Conservation (phyloP, 2,329 filamentous ascomycete species). For the Clonostachys solani region DNA sequence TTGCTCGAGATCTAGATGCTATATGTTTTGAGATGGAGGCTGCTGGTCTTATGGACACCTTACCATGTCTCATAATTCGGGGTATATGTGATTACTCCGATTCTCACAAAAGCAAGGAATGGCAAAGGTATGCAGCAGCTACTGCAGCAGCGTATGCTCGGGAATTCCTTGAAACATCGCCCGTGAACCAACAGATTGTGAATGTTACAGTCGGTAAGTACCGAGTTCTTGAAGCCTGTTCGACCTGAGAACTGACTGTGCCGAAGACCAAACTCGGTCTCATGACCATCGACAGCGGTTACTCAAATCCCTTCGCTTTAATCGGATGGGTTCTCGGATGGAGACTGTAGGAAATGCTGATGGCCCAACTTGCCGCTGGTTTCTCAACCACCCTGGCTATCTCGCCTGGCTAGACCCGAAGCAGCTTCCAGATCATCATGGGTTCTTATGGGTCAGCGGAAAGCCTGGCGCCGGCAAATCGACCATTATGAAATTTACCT, state of each 20-base stretch:
- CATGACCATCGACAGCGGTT: not conserved
- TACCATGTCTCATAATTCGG: slow-evolving; percentile 24
- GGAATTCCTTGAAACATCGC: slow-evolving; percentile 1
- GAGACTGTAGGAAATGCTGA: slow-evolving; percentile 26
- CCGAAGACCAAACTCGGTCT: not conserved
- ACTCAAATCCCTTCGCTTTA: slow-evolving; percentile 27
- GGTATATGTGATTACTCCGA: slow-evolving; percentile 33
- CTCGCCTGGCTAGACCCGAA: slow-evolving; percentile 1
- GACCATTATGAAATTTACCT: slow-evolving; percentile 34
- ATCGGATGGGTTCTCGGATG: slow-evolving; percentile 28
- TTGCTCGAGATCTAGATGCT: slow-evolving; percentile 3
- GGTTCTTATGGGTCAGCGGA: slow-evolving; percentile 30
- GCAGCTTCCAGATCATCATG: not conserved
- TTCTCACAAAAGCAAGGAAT: slow-evolving; percentile 27
- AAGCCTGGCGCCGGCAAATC: slow-evolving; percentile 39
- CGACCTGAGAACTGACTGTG: not conserved
- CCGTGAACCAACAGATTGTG: not conserved
- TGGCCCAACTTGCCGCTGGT: slow-evolving; percentile 23
- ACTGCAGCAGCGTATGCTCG: slow-evolving; percentile 18
- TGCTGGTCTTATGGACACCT: slow-evolving; percentile 13
- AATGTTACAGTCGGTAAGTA: not conserved
- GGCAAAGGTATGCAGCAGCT: slow-evolving; percentile 26
- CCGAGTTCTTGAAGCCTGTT: too few species aligned
- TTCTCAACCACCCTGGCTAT: not conserved
- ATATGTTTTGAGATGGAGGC: slow-evolving; percentile 22